These are phyloP conservation scores for Podospora didyma DNA, from an alignment of 495 filamentous ascomycete genomes.

Conservation along the genomic window DNA sequence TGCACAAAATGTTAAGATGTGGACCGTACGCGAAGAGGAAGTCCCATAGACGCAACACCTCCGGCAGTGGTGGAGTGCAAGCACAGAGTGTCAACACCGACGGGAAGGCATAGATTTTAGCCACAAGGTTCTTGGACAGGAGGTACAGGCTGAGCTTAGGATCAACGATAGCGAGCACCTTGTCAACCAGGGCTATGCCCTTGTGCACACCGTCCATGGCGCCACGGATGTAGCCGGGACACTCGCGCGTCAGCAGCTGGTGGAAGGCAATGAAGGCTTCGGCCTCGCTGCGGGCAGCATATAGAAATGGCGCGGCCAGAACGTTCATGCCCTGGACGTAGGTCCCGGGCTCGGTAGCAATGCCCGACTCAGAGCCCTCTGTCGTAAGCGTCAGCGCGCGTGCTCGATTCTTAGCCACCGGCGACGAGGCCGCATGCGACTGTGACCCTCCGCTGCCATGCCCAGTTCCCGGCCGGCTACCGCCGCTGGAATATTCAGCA, in stretches of 20 bases:
- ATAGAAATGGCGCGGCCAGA: conserved; percentile 95
- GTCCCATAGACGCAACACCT: conserved; percentile 95
- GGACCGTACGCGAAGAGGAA: conserved; percentile 94
- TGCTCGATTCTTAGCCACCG: conserved; percentile 46
- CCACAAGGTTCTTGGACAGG: conserved; percentile 77
- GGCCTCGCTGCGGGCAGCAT: conserved; percentile 89
- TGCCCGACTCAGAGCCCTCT: conserved; percentile 51
- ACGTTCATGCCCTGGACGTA: conserved; percentile 99
- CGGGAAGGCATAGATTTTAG: conserved; percentile 96
- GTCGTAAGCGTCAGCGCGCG: conserved; percentile 53
- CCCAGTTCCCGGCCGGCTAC: conserved; percentile 26
- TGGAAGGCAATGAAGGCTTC: conserved; percentile 93
- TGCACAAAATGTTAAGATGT: conserved; percentile 92
- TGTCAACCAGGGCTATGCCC: conserved; percentile 85
- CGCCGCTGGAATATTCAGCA: conserved; percentile 13
- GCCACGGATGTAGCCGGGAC: conserved; percentile 88
- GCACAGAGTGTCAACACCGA: conserved; percentile 93
- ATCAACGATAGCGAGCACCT: conserved; percentile 84
- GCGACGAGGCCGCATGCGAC: conserved; percentile 39
- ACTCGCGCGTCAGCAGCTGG: conserved; percentile 81
- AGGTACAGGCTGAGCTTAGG: conserved; percentile 80
- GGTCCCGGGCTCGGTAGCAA: conserved; percentile 59
- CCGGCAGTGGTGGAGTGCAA: conserved; percentile 93
- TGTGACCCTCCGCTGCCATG: conserved; percentile 27
- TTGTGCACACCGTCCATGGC: conserved; percentile 97